Base-by-base conservation (phyloP, 1,284 basidiomycete species). In the Trichosporon sp. region DNA sequence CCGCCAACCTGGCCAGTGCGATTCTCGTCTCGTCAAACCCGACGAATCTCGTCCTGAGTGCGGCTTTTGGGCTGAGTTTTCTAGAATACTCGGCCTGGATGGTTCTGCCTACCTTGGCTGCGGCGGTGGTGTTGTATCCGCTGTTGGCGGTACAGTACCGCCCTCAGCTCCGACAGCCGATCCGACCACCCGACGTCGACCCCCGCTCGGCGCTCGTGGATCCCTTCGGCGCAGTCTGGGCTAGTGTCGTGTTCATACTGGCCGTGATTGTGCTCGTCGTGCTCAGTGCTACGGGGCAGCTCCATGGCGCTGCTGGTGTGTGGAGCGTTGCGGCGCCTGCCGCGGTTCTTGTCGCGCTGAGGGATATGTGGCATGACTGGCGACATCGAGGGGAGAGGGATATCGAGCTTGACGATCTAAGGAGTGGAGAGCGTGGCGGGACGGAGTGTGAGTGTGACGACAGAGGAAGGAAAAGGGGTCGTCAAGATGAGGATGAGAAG, bases 281-380 rank as follows among this genome's bases (percentile, higher is more conserved):
- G 1, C 85, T 87, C 61, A 85, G 81, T 68, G 79, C 85, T 0
- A 79, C 81, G 29, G 83, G 78, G 49, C 78, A 74, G 73, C 78
- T 81, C 19, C 83, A 83, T 62, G 81, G 84, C 60, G 92, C 90
- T 6, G 90, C 90, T 86, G 86, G 87, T 7, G 79, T 86, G 2
- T 85, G 83, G 79, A 75, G 73, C 4, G 89, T 98, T 56, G 91
- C 88, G 1, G 84, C 92, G n/a, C 94, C 95, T 0, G 93, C 94
- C 33, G 94, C 93, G 0, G 76, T 85, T 1, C 76, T 86, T 59
- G 91, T 92, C 74, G 83, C 92, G 49, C 58, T 85, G 2, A 86
- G 88, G 57, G 91, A 94, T 73, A 70, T 88, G 2, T 85, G 85
- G 83, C 86, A 88, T 72, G 84, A 87, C 69, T 25, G 25, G 33